A percentile compares a stretch with the other conserved stretches of the same genome.
Conservation (phyloP, 2,329 filamentous ascomycete species). For the Tolypocladium tropicale region DNA sequence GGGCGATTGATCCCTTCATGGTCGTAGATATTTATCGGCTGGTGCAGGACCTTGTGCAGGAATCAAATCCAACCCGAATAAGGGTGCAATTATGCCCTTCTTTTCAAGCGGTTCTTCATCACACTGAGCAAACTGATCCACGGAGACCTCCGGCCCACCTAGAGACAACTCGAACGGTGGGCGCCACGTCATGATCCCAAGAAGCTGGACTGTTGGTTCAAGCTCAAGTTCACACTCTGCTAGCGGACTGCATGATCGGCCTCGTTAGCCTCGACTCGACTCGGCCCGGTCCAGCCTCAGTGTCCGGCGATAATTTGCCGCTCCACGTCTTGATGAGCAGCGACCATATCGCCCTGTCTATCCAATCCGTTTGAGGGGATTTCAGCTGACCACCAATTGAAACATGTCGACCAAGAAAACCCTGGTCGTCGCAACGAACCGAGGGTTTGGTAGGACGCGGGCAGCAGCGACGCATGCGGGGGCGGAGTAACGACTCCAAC, state of each 20-base stretch:
- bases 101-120: background rate
- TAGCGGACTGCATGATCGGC: background rate
- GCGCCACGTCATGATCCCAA: background rate
- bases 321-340: background rate
- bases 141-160: background rate
- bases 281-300: background rate
- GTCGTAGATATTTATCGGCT: background rate
- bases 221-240: background rate
- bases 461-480: background rate
- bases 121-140: background rate
- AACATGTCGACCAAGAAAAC: background rate
- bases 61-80: no score
- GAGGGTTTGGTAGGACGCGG: background rate
- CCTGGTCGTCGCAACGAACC: background rate
- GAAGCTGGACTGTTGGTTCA: background rate
- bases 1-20: background rate
- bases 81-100: background rate
- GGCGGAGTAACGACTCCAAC: background rate
- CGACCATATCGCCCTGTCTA: background rate
- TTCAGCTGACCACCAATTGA: background rate
- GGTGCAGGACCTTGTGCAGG: background rate
- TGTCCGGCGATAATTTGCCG: background rate
- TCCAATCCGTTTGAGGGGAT: background rate
- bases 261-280: background rate
- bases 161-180: background rate